Evolutionary conservation across 1,139 yeast genomes (phyloP).

Genomic region (Candida frijolesensis): DNA sequence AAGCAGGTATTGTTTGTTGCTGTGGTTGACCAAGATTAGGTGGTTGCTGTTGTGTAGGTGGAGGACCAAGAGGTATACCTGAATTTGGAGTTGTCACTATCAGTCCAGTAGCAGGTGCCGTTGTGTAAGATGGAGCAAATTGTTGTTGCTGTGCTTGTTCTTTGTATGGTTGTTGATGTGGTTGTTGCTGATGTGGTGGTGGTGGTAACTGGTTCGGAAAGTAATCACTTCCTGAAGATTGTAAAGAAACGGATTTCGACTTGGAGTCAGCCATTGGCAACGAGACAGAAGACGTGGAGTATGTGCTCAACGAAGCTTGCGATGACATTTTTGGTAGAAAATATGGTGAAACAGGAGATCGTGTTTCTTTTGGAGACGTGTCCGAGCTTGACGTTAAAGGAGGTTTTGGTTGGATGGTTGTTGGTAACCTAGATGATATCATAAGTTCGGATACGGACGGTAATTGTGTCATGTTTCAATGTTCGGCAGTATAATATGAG

Average conservation of each 20-base stretch:
- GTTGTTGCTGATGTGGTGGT: too few species aligned
- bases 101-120: neutral
- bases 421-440: slow-evolving; percentile 12
- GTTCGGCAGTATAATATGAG: neutral
- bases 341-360: slow-evolving; percentile 5
- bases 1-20: slow-evolving; percentile 3
- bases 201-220: neutral
- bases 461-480: slow-evolving; percentile 31
- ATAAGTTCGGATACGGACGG: slow-evolving; percentile 41
- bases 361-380: slow-evolving; percentile 1
- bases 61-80: slow-evolving; percentile 4
- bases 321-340: slow-evolving; percentile 2
- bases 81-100: slow-evolving; percentile 6
- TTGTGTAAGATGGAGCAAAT: slow-evolving; percentile 1
- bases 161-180: too few species aligned
- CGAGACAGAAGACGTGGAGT: slow-evolving; percentile 3
- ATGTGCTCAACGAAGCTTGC: slow-evolving; percentile 5
- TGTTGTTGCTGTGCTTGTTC: slow-evolving; percentile 2
- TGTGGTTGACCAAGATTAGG: neutral
- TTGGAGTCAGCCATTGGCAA: slow-evolving; percentile 5
- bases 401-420: neutral
- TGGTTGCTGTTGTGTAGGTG: slow-evolving; percentile 1
- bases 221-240: neutral
- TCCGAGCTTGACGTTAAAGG: neutral
- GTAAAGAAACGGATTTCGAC: slow-evolving; percentile 3